Percentiles rank a stretch among this genome's conserved stretches.
Evolutionary conservation across 1,284 basidiomycete species (phyloP).

Genomic region (Ustilago bromivora): DNA sequence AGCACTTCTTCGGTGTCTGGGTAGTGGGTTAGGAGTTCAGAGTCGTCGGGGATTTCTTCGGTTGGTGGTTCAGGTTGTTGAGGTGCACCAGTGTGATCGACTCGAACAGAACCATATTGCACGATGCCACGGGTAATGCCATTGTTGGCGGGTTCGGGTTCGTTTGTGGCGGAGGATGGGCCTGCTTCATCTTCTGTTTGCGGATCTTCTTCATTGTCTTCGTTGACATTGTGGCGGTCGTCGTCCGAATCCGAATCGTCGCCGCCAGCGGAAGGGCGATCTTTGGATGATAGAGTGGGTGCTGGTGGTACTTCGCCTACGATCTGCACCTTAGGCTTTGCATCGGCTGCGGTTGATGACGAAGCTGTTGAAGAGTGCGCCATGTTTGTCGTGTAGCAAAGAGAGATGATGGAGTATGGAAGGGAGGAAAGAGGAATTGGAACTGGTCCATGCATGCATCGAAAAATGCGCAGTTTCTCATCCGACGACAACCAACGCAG

Average conservation of each 20-base stretch:
- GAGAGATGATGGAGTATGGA: not conserved
- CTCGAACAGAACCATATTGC: constrained; percentile 43
- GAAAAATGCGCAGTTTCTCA: constrained; percentile 18
- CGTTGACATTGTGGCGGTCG: constrained; percentile 9
- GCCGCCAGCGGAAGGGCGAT: not conserved
- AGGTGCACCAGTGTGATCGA: constrained; percentile 27
- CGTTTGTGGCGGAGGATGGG: constrained; percentile 21
- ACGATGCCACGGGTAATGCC: constrained; percentile 38
- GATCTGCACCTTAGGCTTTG: constrained; percentile 30
- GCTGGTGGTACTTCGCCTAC: constrained; percentile 37
- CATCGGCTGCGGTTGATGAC: not conserved
- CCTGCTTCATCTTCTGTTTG: constrained; percentile 53
- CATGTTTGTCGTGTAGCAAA: constrained; percentile 12
- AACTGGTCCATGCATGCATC: constrained; percentile 27
- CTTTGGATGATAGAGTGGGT: constrained; percentile 28
- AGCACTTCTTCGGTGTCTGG: constrained; percentile 71
- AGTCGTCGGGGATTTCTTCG: constrained; percentile 50
- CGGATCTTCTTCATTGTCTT: constrained; percentile 34
- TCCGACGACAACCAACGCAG: not conserved
- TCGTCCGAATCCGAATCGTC: constrained; percentile 54
- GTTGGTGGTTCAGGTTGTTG: not conserved
- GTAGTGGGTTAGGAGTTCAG: constrained; percentile 53
- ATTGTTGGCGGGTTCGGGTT: constrained; percentile 29
- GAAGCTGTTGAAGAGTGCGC: constrained; percentile 5
- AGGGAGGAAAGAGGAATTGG: not conserved